A percentile compares a stretch with the other conserved stretches of the same genome.
These are phyloP conservation scores for Chytridium lagenaria DNA, from an alignment of 371 early-diverging fungal species.

Conservation along the genomic window DNA sequence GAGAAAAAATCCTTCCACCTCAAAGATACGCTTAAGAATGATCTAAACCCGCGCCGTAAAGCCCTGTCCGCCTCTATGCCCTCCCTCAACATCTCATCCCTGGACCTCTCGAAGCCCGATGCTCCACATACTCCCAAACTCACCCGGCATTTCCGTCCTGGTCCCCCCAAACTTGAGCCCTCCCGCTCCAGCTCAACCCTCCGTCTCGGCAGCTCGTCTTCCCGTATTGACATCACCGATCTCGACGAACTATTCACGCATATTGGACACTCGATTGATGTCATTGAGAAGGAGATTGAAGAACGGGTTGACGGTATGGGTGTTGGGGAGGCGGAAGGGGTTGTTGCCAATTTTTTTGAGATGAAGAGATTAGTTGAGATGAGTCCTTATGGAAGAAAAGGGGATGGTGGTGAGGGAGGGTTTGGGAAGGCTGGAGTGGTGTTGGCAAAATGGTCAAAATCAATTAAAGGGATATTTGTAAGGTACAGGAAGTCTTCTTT, in stretches of 20 bases:
- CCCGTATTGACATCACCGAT: slow-evolving; percentile 20
- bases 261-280: slow-evolving; percentile 31
- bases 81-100: neutral
- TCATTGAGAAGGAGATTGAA: slow-evolving; percentile 42
- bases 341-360: slow-evolving; percentile 37
- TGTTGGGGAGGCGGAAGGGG: slow-evolving; percentile 32
- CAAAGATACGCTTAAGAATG: neutral
- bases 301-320: slow-evolving; percentile 22
- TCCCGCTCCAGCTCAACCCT: neutral
- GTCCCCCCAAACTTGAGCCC: neutral
- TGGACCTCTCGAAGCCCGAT: neutral
- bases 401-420: neutral
- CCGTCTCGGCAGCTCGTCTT: neutral
- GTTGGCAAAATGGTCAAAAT: neutral
- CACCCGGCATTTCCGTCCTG: too few species aligned
- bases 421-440: neutral
- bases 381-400: slow-evolving; percentile 26
- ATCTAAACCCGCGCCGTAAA: neutral
- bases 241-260: slow-evolving; percentile 34
- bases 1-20: neutral
- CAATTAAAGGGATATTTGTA: slow-evolving; percentile 1
- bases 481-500: neutral
- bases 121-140: neutral
- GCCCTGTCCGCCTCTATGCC: slow-evolving; percentile 20
- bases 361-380: slow-evolving; percentile 40